Base-by-base conservation (phyloP, 495 filamentous ascomycete genomes). In the Paragyromitra xinjiangensis region DNA sequence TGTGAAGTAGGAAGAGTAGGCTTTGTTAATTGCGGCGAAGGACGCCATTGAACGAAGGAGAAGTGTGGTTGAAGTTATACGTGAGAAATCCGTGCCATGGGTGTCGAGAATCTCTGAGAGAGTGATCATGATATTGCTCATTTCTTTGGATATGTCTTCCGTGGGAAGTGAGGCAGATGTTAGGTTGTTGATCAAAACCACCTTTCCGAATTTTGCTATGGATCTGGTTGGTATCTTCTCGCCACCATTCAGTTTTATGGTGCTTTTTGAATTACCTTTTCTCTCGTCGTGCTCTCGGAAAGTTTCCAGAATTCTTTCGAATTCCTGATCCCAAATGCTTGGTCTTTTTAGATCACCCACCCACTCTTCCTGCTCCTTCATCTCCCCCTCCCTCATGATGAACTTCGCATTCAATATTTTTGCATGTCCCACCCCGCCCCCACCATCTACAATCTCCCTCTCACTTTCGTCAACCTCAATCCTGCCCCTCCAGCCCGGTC, bases 1-100 rank as follows among this genome's bases (percentile, higher is more conserved):
- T 22, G 86, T 83, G 83, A 97, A 93, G 37, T 90, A 85, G 0
- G 86, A 83, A 26, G 88, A 88, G 85, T 99, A 99, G 75, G 90
- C 82, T 34, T 83, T 82, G 84, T 98, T 99, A 75, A 97, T 84
- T 9, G 83, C 69, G 0, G 88, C 82, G 82, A 98, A 99, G 82
- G 92, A 90, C 39, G 87, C 79, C 91, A 98, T 97, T 29, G 87
- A 87, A 51, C 91, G 90, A 56, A 99, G 89, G 68, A 95, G 84
- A 53, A 99, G 89, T 9, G 91, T 91, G 24, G 91, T 88, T 77
- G 89, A 93, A 44, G 91, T 86, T 67, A 98, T 92, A 71, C 90
- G 87, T 6, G 87, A 85, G 11, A 87, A 83, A 1, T 83, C 82
- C 16, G 83, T 83, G 37, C 45, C 44, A 19, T 74, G 44, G 16